Conservation (phyloP, 1,284 basidiomycete genomes). For the Paramarasmius palmivorus region DNA sequence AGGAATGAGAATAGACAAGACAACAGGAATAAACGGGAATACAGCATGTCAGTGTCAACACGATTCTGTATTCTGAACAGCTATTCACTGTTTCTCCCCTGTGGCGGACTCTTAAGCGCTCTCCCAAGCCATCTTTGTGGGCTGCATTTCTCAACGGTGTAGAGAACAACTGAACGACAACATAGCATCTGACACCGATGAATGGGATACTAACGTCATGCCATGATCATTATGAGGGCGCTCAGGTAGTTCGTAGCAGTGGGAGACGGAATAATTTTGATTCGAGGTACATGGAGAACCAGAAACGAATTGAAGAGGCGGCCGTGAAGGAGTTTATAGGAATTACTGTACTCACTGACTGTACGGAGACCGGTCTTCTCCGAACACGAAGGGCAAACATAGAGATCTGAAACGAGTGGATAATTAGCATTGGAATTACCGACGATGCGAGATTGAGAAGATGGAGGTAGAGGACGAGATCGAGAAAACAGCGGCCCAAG, state of each 20-base stretch:
- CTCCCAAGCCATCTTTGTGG: not conserved
- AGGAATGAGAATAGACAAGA: too few relatives aligned
- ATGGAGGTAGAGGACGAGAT: conserved; percentile 8
- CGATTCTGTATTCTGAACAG: not conserved
- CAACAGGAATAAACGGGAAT: too few relatives aligned
- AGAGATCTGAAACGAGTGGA: conserved; percentile 49
- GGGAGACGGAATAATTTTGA: conserved; percentile 19
- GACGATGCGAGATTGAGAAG: conserved; percentile 9
- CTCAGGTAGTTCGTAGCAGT: conserved; percentile 22
- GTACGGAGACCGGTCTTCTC: conserved; percentile 63
- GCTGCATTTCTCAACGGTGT: conserved; percentile 5
- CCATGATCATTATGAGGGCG: conserved; percentile 19
- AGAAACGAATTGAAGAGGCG: conserved; percentile 31
- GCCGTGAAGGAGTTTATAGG: conserved; percentile 34
- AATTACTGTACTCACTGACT: conserved; percentile 72
- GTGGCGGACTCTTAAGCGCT: not conserved
- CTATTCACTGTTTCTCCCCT: not conserved
- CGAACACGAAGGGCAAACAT: conserved; percentile 70
- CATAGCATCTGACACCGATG: conserved; percentile 1
- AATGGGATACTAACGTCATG: conserved; percentile 17
- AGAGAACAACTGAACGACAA: not conserved
- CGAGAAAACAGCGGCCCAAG: not conserved
- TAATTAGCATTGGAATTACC: conserved; percentile 9
- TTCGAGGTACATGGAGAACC: conserved; percentile 16
- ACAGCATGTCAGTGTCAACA: too few relatives aligned